These are phyloP conservation scores for Colletotrichum shisoi DNA, from an alignment of 2,329 filamentous ascomycete genomes.

Conservation along the genomic window DNA sequence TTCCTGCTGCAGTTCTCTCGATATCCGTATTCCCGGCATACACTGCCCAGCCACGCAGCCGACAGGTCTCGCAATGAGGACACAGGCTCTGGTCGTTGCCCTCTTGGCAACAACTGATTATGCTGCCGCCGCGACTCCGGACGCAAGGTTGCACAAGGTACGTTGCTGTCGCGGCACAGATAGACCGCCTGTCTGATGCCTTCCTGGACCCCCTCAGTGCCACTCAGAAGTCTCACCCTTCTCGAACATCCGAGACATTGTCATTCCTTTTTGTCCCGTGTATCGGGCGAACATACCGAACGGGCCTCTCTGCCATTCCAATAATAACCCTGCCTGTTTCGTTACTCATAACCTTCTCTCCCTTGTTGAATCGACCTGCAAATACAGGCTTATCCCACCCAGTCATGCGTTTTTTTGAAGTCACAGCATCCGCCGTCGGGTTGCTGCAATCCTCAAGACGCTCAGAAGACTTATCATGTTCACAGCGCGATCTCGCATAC, in stretches of 20 bases:
- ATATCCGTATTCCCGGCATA: neutral
- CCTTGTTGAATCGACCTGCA: neutral
- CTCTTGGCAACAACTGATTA: constrained; percentile 28
- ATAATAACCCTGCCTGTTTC: neutral
- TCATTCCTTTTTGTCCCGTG: neutral
- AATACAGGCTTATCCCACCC: neutral
- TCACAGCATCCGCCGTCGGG: neutral
- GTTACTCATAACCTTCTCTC: neutral
- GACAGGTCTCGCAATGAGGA: constrained; percentile 20
- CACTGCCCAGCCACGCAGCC: neutral
- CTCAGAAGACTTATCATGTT: constrained; percentile 6
- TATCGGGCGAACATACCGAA: neutral
- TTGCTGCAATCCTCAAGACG: neutral
- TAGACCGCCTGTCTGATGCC: neutral
- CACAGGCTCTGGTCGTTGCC: constrained; percentile 29
- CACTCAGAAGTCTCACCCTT: neutral
- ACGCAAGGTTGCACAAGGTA: constrained; percentile 33
- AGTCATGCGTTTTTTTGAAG: neutral
- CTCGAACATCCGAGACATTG: neutral
- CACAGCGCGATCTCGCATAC: constrained; percentile 45
- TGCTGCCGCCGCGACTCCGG: constrained; percentile 13
- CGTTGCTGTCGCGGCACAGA: constrained; percentile 7
- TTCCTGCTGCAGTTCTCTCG: neutral
- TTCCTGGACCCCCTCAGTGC: neutral
- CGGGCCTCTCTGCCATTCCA: neutral